Evolutionary conservation across 345 rosid species (phyloP), one percentile per base, ranked within the genome.

Genomic region (Eucalyptus pumila): DNA sequence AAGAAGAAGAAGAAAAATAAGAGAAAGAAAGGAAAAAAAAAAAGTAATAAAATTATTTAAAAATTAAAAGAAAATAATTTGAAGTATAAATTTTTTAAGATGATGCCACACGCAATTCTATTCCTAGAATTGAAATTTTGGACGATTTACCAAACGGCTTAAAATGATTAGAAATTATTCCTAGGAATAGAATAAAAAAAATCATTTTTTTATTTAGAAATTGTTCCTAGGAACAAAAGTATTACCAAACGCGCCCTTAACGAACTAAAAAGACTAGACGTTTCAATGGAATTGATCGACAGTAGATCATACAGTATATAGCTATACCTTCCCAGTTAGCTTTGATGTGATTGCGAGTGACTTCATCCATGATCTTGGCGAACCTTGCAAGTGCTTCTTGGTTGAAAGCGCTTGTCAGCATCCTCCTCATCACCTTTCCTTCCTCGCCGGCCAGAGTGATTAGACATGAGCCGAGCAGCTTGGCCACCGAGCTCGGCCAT

Each of bases 311-410:
- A 37, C 24, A 21, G 45, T 37, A 5, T 37, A 37, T 6, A 37
- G 83, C 83, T 76, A 80, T 88, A 90, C 91, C 91, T 88, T 90
- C 72, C 91, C 91, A 88, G 7, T 88, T 86, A 21, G 90, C 54
- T 51, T n/a, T 37, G 37, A 90, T 42, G 44, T 90, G 91, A 30
- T 49, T 21, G 11, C 80, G 44, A 34, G 90, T 47, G 30, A 86
- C 88, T 67, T 52, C 87, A 62, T 91, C 90, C 89, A 87, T 85
- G 37, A 48, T 40, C 37, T 65, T 72, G 16, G 54, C 42, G 87
- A 87, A 87, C 88, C 37, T 47, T 62, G 27, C 86, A 40, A 88
- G 86, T 8, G 80, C 60, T 14, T 88, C 87, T 4, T 52, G 91
- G 32, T 72, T n/a, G 80, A 86, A 48, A 67, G 65, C 56, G 4